Evolutionary conservation across 164 flowering plant genomes (phyloP), one percentile per base, ranked within the genome.

Genomic region (Umbellularia californica): DNA sequence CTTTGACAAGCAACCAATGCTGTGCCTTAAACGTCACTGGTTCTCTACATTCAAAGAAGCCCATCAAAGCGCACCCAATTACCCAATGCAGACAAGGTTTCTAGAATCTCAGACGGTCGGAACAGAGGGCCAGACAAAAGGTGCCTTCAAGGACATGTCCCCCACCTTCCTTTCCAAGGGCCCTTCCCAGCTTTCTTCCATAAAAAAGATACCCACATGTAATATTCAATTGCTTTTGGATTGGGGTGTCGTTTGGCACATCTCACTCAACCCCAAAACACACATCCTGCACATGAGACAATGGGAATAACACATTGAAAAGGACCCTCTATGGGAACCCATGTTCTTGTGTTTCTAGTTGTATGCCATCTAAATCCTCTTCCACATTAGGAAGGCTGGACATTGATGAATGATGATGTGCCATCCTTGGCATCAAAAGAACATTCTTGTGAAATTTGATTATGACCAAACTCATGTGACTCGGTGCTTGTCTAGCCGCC

Each of bases 1-100:
- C 72, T 66, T 50, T 68, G 75, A 74, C 77, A 70, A 69, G 75
- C 20, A 69, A 68, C 58, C 75, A 28, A 27, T 71, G 78, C 52
- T 75, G 81, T 79, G 78, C 78, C 80, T 79, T 81, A 68, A 72
- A 80, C 76, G 78, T 72, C 80, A 77, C 76, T 68, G 74, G 30
- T 73, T 73, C 50, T 73, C 50, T 67, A 68, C 73, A 72, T 79
- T 69, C 64, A 76, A 73, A 79, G 55, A 58, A n/a, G 66, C 55
- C 35, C 73, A 65, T 74, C 73, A 74, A 74, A 74, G 30, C 73
- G 24, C 41, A 33, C 55, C 47, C 58, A 22, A 22, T 41, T 30
- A 41, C 11, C 47, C 47, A 41, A 41, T 41, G 47, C 47, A 41
- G 10, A 41, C 47, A 41, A 41, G 47, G 10, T 41, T 41, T 41